phyloP scores from a whole-genome alignment of 2,329 filamentous ascomycete genomes.

The Pseudogymnoascus sp. region DNA sequence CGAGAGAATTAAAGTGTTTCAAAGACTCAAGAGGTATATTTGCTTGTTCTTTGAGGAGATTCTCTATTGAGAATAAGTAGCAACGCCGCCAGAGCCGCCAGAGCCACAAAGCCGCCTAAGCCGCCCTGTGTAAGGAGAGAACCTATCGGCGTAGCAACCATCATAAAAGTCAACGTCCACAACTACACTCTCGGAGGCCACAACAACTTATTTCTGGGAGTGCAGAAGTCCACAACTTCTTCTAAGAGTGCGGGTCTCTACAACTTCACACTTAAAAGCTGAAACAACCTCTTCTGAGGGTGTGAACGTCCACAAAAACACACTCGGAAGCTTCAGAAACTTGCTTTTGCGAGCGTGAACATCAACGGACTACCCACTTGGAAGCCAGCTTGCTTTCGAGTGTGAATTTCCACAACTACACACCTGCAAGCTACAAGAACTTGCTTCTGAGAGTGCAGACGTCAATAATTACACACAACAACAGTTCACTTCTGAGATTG shows the following conservation, averaged over 20 bases:
- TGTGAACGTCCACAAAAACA: no score
- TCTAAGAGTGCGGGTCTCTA: not conserved
- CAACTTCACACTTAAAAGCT: not conserved
- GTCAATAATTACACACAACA: not conserved
- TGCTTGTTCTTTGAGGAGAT: not conserved
- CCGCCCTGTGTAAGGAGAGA: not conserved
- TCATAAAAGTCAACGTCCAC: not conserved
- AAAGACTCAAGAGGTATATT: not conserved
- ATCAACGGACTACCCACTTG: no score
- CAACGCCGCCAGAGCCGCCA: not conserved
- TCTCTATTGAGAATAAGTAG: not conserved
- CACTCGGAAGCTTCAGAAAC: no score
- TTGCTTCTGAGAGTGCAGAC: not conserved
- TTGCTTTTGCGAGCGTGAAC: no score
- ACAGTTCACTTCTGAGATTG: not conserved
- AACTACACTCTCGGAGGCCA: not conserved
- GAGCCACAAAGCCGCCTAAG: not conserved
- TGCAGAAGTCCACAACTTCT: not conserved
- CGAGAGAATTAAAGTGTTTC: not conserved
- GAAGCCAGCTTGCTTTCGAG: not conserved
- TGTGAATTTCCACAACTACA: not conserved
- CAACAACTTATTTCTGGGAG: not conserved
- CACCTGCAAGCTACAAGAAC: not conserved
- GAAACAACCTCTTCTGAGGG: no score
- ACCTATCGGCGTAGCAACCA: not conserved